These are phyloP conservation scores for Sporothrix euskadiensis DNA, from an alignment of 2,329 filamentous ascomycete species.

Conservation along the genomic window DNA sequence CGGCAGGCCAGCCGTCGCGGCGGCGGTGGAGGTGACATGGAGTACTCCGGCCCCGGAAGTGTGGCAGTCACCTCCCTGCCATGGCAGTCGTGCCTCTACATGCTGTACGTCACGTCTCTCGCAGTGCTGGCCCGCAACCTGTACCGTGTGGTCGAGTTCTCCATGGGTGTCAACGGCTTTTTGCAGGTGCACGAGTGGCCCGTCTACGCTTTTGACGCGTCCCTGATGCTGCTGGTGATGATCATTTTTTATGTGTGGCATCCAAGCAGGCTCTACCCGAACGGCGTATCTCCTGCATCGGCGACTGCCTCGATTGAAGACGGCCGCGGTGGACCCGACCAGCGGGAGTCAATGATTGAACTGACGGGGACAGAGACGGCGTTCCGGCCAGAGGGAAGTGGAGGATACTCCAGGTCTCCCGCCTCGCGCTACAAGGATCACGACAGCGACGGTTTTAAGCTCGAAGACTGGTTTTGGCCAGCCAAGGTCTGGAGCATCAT, in stretches of 20 bases:
- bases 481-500: neutral
- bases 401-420: neutral
- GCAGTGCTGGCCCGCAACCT: slow-evolving; percentile 48
- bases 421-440: neutral
- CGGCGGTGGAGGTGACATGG: neutral
- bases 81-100: slow-evolving; percentile 41
- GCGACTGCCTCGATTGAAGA: neutral
- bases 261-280: slow-evolving; percentile 30
- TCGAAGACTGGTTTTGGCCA: slow-evolving; percentile 13
- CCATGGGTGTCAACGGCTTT: slow-evolving; percentile 45
- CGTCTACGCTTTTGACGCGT: slow-evolving; percentile 48
- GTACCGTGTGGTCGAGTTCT: slow-evolving; percentile 53
- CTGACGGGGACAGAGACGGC: slow-evolving; percentile 14
- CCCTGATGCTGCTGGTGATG: slow-evolving; percentile 43
- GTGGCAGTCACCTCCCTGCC: slow-evolving; percentile 26
- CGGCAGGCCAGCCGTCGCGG: neutral
- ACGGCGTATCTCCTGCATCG: neutral
- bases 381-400: neutral
- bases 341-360: slow-evolving; percentile 24
- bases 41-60: neutral
- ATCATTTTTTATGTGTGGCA: slow-evolving; percentile 32
- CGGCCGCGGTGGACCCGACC: neutral
- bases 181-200: slow-evolving; percentile 45
- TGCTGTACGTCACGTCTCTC: slow-evolving; percentile 42
- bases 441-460: neutral